These are phyloP conservation scores for Ceratocystis huliohia DNA, from an alignment of 2,329 filamentous ascomycete species.

Conservation along the genomic window DNA sequence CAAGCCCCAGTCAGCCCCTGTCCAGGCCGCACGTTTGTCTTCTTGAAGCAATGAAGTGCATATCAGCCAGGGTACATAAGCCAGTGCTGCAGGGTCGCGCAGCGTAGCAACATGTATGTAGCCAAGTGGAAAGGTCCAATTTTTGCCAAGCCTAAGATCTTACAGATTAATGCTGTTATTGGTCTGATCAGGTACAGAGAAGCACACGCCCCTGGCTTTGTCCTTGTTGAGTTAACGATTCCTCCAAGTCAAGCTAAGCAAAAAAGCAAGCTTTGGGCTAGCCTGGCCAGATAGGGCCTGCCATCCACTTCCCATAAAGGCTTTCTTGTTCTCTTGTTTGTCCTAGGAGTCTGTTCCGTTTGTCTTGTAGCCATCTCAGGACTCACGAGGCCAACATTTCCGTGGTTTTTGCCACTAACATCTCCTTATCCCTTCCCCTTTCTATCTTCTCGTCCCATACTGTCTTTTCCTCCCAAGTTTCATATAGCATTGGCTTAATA, in stretches of 20 bases:
- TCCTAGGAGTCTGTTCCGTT: neutral
- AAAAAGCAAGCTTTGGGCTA: conserved; percentile 3
- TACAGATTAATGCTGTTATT: neutral
- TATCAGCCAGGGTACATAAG: no score
- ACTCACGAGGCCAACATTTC: no score
- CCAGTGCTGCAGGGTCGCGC: no score
- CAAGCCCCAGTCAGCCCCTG: neutral
- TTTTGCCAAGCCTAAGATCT: neutral
- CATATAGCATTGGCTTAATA: neutral
- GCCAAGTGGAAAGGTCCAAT: neutral
- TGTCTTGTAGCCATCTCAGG: no score
- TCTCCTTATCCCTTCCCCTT: neutral
- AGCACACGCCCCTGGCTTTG: neutral
- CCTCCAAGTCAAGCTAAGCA: neutral
- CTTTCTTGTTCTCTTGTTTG: neutral
- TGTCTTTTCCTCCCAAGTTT: neutral
- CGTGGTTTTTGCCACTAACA: neutral
- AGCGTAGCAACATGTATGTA: neutral
- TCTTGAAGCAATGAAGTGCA: neutral
- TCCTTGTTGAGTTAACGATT: neutral
- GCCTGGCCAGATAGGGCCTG: neutral
- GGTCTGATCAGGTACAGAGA: conserved; percentile 4
- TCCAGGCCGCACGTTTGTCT: neutral
- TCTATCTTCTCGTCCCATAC: neutral
- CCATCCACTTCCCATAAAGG: neutral